These are phyloP conservation scores for Paracamarosporium sp. DNA, from an alignment of 2,329 filamentous ascomycete genomes.

Conservation along the genomic window DNA sequence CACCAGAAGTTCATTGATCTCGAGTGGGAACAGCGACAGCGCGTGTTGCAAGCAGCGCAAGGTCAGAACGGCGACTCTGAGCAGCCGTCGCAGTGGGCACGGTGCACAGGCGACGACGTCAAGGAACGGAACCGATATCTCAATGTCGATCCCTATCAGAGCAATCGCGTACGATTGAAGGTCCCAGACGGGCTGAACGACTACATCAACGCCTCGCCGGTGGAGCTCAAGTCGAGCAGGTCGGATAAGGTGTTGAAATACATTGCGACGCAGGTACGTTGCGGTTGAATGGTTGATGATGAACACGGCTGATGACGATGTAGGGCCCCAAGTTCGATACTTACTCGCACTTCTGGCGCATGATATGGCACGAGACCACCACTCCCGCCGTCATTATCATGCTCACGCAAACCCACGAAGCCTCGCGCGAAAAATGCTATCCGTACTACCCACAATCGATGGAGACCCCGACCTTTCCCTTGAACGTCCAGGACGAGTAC, in stretches of 20 bases:
- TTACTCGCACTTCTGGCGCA: constrained; percentile 88
- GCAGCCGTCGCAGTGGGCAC: constrained; percentile 62
- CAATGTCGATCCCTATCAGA: constrained; percentile 89
- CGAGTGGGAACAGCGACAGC: constrained; percentile 65
- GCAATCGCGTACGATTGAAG: constrained; percentile 80
- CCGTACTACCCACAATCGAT: constrained; percentile 76
- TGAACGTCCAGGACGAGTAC: constrained; percentile 71
- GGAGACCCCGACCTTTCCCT: constrained; percentile 49
- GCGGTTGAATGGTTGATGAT: background rate
- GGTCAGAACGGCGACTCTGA: constrained; percentile 44
- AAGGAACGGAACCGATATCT: constrained; percentile 79
- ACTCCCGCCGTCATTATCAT: constrained; percentile 81
- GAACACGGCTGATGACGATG: background rate
- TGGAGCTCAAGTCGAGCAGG: constrained; percentile 50
- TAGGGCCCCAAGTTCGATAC: constrained; percentile 80
- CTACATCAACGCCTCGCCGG: constrained; percentile 61
- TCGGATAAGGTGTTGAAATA: constrained; percentile 63
- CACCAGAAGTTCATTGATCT: constrained; percentile 67
- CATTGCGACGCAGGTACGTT: constrained; percentile 80
- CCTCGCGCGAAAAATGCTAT: constrained; percentile 80
- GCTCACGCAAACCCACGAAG: constrained; percentile 88
- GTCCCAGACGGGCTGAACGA: constrained; percentile 71
- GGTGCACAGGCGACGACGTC: constrained; percentile 64
- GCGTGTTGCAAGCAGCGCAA: constrained; percentile 55
- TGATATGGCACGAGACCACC: constrained; percentile 86